Base-by-base conservation (phyloP, 2,329 filamentous ascomycete species). In the Claviceps africana region DNA sequence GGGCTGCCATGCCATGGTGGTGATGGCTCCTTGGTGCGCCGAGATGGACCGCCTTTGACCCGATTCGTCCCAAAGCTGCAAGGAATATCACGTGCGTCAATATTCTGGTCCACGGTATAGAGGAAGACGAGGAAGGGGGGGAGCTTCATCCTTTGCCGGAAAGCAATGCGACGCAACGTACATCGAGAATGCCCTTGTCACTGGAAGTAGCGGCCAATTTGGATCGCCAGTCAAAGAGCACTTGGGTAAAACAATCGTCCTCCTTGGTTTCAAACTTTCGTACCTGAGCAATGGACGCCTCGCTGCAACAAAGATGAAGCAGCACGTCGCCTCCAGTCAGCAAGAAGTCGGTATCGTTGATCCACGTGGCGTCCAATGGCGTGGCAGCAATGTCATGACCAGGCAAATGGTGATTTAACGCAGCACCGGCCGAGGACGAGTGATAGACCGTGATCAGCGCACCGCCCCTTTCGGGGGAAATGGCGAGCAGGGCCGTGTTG, bases 1-100 rank as follows among this genome's bases (percentile, higher is more conserved):
- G 11, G 81, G 80, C 58, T 83, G 81, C 79, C 80, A 84, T 54
- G 73, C 70, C 56, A 83, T 68, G 3, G 75, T 72, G 0, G 78
- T 81, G 50, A 83, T 75, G 25, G 72, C 64, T 21, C 78, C 77
- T 52, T 76, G 73, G 57, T 83, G 81, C 7, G 79, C 79, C 46
- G 72, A 72, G 52, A 82, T 80, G 40, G 77, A 74, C 50, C 72
- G 73, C 25, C 74, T 70, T 53, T 76, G 72, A 19, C 78, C 78
- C 22, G 66, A 64, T 53, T 72, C 72, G 53, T 79, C 73, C 77
- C 77, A 79, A 3, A 82, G 70, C 75, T 78, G 57, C 35, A 51
- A 49, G 28, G 25, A n/a, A n/a, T 15, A 25, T 21, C n/a, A 30
- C n/a, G 1, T 8, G 6, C 3, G 48, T 50, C 19, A 50, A 42